phyloP scores from a whole-genome alignment of 1,284 basidiomycete genomes.

The Sporisorium graminicola region DNA sequence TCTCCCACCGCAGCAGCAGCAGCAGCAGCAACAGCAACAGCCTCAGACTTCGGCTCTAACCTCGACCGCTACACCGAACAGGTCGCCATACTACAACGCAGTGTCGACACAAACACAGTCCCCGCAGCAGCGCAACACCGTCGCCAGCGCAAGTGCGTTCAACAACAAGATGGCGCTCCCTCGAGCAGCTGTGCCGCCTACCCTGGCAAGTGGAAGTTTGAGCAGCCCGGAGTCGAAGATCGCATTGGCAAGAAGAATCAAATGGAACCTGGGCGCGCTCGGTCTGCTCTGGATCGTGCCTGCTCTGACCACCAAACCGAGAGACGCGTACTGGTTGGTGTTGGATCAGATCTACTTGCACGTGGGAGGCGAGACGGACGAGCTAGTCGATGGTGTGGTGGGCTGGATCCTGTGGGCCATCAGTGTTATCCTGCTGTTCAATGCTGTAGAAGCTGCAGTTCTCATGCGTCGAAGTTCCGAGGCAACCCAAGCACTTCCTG shows the following conservation, averaged over 20 bases:
- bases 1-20: slow-evolving; percentile 21
- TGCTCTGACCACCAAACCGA: slow-evolving; percentile 18
- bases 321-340: slow-evolving; percentile 35
- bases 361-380: slow-evolving; percentile 37
- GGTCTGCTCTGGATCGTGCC: slow-evolving; percentile 41
- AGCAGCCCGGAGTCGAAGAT: slow-evolving; percentile 15
- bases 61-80: slow-evolving; percentile 9
- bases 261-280: slow-evolving; percentile 39
- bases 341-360: slow-evolving; percentile 38
- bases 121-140: background rate
- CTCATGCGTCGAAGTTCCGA: slow-evolving; percentile 16
- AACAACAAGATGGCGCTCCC: background rate
- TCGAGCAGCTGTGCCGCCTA: background rate
- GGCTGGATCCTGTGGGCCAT: slow-evolving; percentile 44
- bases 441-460: slow-evolving; percentile 31
- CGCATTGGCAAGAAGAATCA: slow-evolving; percentile 17
- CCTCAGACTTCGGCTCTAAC: background rate
- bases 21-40: slow-evolving; percentile 8
- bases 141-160: background rate
- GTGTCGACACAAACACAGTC: slow-evolving; percentile 13
- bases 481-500: background rate
- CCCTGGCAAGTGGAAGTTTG: too few relatives aligned
- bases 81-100: slow-evolving; percentile 20
- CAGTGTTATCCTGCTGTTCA: slow-evolving; percentile 46
- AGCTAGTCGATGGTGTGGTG: slow-evolving; percentile 34